phyloP scores from a whole-genome alignment of 1,284 basidiomycete genomes.

The Naganishia cerealis region DNA sequence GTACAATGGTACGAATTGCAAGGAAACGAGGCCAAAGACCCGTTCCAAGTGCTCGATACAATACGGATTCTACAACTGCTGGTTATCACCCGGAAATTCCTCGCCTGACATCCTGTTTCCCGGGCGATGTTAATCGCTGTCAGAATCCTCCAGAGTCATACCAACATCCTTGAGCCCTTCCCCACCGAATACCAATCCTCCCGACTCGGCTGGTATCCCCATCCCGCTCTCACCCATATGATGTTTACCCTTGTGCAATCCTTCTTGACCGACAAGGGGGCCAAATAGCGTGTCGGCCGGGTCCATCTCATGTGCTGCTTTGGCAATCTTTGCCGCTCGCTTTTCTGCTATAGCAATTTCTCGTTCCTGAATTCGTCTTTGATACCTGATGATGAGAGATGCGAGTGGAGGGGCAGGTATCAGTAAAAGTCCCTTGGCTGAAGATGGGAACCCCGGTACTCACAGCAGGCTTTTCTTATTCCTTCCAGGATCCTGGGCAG shows the following conservation, averaged over 20 bases:
- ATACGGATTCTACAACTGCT: no score
- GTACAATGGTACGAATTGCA: no score
- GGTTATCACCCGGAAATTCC: no score
- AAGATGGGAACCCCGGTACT: constrained; percentile 36
- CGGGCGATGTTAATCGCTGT: constrained; percentile 26
- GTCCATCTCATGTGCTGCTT: constrained; percentile 32
- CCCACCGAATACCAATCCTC: constrained; percentile 37
- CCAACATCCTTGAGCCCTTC: constrained; percentile 44
- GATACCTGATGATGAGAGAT: constrained; percentile 44
- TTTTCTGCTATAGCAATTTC: constrained; percentile 50
- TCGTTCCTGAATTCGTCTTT: constrained; percentile 52
- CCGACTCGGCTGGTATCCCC: constrained; percentile 43
- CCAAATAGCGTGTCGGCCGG: constrained; percentile 32
- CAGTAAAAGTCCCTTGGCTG: background rate
- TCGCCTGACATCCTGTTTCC: no score
- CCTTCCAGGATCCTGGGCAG: constrained; percentile 92
- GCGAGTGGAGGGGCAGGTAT: background rate
- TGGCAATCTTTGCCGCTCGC: constrained; percentile 28
- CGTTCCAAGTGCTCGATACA: no score
- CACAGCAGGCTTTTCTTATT: constrained; percentile 76
- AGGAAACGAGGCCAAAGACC: no score
- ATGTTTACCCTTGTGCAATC: constrained; percentile 7
- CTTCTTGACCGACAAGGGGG: constrained; percentile 22
- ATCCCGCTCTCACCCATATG: constrained; percentile 38
- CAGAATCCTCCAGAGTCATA: constrained; percentile 32